Base-by-base conservation (phyloP, 176 grass and related monocot species). In the Oryza australiensis region DNA sequence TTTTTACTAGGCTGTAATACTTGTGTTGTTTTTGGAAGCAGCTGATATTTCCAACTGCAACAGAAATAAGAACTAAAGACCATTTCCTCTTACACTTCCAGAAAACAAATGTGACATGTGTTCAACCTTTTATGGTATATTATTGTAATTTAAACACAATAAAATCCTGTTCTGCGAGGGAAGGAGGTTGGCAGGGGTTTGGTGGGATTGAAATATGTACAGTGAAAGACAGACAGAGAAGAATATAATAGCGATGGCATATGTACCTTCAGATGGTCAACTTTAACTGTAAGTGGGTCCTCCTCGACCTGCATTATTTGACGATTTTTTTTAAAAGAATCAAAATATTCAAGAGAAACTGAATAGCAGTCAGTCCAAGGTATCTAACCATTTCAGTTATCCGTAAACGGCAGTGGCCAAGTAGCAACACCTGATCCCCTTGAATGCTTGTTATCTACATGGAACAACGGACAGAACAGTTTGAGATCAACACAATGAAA, bases 201-300 rank as follows among this genome's bases (percentile, higher is more conserved):
- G 14, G 55, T 72, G 45, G 37, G 12, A 26, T 41, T 76, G 7
- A 62, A 15, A 62, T 71, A 9, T 43, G 18, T 66, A 53, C 53
- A 74, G 41, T 10, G 24, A 24, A 13, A 53, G 34, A 42, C 26
- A 30, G 80, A 35, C 35, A 37, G 15, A 34, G 49, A 68, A 49
- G 26, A 57, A 38, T 15, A 27, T 82, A 64, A 72, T 26, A 33
- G 37, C 80, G 40, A 43, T 71, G 14, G 7, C 55, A 55, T 62
- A 70, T 35, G 68, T 84, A 87, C 90, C 84, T 93, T 93, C 26
- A 93, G 80, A 84, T 93, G 90, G 60, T 89, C 87, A 28, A 93
- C 90, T 64, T 93, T 93, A 35, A 93, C 90, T 62, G 80, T 93
- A 63, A 93, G 78, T 26, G 90, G 90, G 23, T 93, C 86, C 80